Percentiles rank a stretch among this genome's conserved stretches.
These are phyloP conservation scores for Stenogyne calaminthoides DNA, from an alignment of 305 asterid genomes.

Conservation along the genomic window DNA sequence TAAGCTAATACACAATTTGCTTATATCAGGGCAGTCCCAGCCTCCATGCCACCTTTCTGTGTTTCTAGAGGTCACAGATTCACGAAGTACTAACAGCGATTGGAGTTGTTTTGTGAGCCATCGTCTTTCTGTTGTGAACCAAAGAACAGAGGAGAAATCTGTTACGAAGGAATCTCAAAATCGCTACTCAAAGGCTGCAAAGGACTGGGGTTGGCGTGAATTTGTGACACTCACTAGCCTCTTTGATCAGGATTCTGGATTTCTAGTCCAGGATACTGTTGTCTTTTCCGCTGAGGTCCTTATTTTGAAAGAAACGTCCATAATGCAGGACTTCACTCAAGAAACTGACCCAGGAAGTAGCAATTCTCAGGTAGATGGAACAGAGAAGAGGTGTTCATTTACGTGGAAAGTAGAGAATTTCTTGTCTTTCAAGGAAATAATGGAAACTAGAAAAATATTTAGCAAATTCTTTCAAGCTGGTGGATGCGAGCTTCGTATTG, in stretches of 20 bases:
- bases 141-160: constrained; percentile 82
- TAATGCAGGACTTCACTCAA: constrained; percentile 69
- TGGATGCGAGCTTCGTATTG: constrained; percentile 99
- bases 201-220: constrained; percentile 99
- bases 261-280: constrained; percentile 88
- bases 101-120: constrained; percentile 99
- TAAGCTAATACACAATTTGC: constrained; percentile 22
- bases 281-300: constrained; percentile 96
- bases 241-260: constrained; percentile 99
- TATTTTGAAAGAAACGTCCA: constrained; percentile 93
- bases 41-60: constrained; percentile 99
- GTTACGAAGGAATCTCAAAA: constrained; percentile 98
- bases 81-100: constrained; percentile 80
- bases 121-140: constrained; percentile 91
- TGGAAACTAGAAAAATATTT: constrained; percentile 97
- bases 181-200: constrained; percentile 98
- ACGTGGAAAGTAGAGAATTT: constrained; percentile 99
- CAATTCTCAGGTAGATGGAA: constrained; percentile 50
- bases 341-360: constrained; percentile 55
- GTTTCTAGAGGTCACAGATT: constrained; percentile 99
- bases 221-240: constrained; percentile 99
- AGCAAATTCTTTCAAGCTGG: constrained; percentile 99
- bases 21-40: constrained; percentile 97
- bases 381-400: constrained; percentile 80
- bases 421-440: constrained; percentile 95